phyloP scores from a whole-genome alignment of 2,329 filamentous ascomycete genomes.

The Hawksworthiomyces lignivorus region DNA sequence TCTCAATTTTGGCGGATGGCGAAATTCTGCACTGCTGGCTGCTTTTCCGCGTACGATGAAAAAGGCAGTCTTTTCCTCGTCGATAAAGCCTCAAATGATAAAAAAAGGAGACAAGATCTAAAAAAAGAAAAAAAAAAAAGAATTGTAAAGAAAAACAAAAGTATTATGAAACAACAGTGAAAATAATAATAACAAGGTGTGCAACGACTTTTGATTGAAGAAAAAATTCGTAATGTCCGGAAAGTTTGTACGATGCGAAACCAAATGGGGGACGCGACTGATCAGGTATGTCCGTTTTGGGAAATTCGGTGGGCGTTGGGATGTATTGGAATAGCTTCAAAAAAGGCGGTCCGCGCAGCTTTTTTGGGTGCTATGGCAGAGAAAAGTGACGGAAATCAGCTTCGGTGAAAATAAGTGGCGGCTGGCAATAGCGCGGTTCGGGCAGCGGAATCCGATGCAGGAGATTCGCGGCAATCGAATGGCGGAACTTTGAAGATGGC shows the following conservation, averaged over 20 bases:
- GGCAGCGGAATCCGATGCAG: conserved; percentile 22
- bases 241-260: no score
- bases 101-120: background rate
- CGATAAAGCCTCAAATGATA: no score
- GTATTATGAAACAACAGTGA: background rate
- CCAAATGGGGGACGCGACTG: no score
- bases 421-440: conserved; percentile 18
- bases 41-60: no score
- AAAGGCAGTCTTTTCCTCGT: no score
- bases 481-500: conserved; percentile 28
- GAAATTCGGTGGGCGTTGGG: conserved; percentile 1
- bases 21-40: no score
- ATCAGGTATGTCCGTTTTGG: background rate
- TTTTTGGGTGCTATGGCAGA: no score
- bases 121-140: background rate
- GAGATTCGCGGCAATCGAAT: conserved; percentile 25
- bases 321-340: conserved; percentile 13
- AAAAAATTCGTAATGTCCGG: no score
- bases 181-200: no score
- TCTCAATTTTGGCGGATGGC: background rate
- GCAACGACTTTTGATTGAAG: no score
- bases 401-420: conserved; percentile 3
- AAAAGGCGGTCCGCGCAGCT: no score
- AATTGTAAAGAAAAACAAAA: background rate
- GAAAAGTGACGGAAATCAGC: background rate